Evolutionary conservation across 192 early-diverging fungal genomes (phyloP).

Genomic region (Helicostylum pulchrum): DNA sequence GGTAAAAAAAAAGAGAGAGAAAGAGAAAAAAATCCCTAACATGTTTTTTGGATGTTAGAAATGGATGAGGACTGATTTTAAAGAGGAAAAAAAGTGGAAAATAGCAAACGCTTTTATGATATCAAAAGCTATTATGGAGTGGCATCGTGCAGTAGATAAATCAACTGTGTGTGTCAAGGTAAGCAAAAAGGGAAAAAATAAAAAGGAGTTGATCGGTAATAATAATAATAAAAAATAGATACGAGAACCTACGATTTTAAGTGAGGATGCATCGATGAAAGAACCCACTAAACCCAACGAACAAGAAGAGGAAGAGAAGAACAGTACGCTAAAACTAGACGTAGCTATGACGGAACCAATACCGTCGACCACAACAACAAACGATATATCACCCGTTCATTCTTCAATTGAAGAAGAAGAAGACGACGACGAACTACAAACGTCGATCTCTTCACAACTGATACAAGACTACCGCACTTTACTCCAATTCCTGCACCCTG

Average conservation of each 20-base stretch:
- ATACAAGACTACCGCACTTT: conserved; percentile 37
- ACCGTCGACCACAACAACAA: no score
- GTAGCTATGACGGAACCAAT: no score
- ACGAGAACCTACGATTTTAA: background rate
- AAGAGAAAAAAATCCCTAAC: no score
- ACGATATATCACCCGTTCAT: no score
- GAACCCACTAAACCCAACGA: conserved; percentile 4
- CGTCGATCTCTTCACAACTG: conserved; percentile 38
- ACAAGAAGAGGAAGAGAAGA: background rate
- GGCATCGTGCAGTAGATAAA: conserved; percentile 70
- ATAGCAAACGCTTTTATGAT: conserved; percentile 66
- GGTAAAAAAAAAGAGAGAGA: conserved; percentile 38
- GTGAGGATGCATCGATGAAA: background rate
- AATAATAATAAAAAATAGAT: no score
- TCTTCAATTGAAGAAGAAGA: background rate
- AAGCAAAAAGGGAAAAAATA: conserved; percentile 17
- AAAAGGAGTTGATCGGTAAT: background rate
- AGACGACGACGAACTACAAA: conserved; percentile 16
- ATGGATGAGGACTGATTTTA: conserved; percentile 81
- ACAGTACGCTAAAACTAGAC: no score
- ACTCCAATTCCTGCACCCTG: conserved; percentile 34
- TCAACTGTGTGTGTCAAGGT: conserved; percentile 62
- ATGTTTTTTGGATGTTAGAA: no score
- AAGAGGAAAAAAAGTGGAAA: conserved; percentile 82
- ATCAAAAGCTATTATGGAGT: conserved; percentile 65